Base-by-base conservation (phyloP, 2,329 filamentous ascomycete species). In the Whalleya microplaca region DNA sequence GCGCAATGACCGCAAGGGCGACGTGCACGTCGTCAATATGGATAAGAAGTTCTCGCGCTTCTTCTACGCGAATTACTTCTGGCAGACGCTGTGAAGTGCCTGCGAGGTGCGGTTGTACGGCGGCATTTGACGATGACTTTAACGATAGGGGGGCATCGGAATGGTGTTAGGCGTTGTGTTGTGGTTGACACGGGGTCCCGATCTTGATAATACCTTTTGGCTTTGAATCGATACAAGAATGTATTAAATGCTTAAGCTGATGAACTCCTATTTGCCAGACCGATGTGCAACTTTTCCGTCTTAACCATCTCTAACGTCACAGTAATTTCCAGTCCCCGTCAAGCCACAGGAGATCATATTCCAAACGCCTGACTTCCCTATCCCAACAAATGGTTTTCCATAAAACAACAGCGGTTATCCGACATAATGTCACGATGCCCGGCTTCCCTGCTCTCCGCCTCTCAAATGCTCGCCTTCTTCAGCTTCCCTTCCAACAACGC, bases 11-110 rank as follows among this genome's bases (percentile, higher is more conserved):
- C 83, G 86, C 63, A 94, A 92, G 78, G 93, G 92, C 8, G 93
- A 98, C 72, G 92, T 98, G 49, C 91, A 96, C 72, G 91, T 98
- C 48, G 88, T 99, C 58, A 96, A 96, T 69, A 87, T 99, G 72
- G 93, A 98, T 68, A 87, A 90, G 67, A 96, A 95, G 77, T 93
- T 96, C 73, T 94, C 91, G 56, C 84, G 88, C 60, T 94, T 90
- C 73, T 97, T 96, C 71, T 96, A 97, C 69, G 91, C 93, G 20
- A 96, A 96, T 68, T 96, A 96, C 73, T 96, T 98, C 71, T 99
- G 95, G 95, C 84, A 92, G 68, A 94, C 87, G 27, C 80, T 97
- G 72, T 96, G 78, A 73, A 32, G 12, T 18, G 3, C 21, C 12
- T 40, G 20, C 20, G 18, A n/a, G 1, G 19, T 9, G 19, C 1